phyloP scores from a whole-genome alignment of 495 filamentous ascomycete genomes.

The Lepidopterella palustris region DNA sequence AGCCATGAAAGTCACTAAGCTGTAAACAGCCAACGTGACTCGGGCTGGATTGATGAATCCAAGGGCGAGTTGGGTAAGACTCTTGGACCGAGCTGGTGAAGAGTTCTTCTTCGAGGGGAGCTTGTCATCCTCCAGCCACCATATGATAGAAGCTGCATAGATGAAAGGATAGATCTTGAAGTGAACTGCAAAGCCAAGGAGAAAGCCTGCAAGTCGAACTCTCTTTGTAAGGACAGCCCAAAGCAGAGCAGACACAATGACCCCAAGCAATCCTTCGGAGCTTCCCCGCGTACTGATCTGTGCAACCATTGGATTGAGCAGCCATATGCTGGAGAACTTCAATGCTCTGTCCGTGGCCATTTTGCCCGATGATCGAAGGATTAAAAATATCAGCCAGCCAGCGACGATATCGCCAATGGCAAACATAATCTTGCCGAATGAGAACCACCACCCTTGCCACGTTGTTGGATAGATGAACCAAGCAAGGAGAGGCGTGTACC shows the following conservation, averaged over 20 bases:
- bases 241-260: slow-evolving; percentile 71
- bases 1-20: slow-evolving; percentile 60
- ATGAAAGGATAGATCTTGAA: slow-evolving; percentile 99
- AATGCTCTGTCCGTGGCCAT: slow-evolving; percentile 52
- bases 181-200: slow-evolving; percentile 82
- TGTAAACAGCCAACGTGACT: slow-evolving; percentile 54
- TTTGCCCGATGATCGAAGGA: slow-evolving; percentile 44
- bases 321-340: slow-evolving; percentile 76
- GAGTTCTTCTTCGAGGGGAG: background rate
- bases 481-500: slow-evolving; percentile 88
- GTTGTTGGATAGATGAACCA: slow-evolving; percentile 84
- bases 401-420: slow-evolving; percentile 75
- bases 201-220: slow-evolving; percentile 59
- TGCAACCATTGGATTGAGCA: slow-evolving; percentile 96
- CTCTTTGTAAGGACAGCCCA: slow-evolving; percentile 64
- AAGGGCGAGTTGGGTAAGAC: slow-evolving; percentile 20
- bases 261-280: slow-evolving; percentile 82
- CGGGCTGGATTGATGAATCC: slow-evolving; percentile 57
- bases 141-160: slow-evolving; percentile 78
- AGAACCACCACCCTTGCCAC: slow-evolving; percentile 58
- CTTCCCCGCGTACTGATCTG: slow-evolving; percentile 91
- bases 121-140: slow-evolving; percentile 68
- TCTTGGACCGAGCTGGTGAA: background rate
- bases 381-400: slow-evolving; percentile 73
- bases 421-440: slow-evolving; percentile 84